Base-by-base conservation (phyloP, 2,329 filamentous ascomycete species). In the Aspergillus spinulosporus region DNA sequence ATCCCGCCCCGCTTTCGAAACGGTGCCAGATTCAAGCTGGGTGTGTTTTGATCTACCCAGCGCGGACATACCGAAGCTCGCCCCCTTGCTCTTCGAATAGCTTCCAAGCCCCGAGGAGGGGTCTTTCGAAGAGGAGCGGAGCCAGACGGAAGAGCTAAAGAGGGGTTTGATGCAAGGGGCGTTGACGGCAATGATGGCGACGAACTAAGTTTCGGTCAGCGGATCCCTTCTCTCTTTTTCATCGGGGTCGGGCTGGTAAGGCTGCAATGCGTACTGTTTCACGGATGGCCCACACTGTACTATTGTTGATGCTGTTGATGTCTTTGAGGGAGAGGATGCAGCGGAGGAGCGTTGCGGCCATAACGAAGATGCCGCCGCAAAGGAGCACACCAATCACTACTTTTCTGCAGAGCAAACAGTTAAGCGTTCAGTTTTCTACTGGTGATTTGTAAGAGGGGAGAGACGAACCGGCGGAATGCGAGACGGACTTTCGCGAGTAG, bases 301-400 rank as follows among this genome's bases (percentile, higher is more conserved):
- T 72, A 42, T 60, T 61, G 56, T 76, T 75, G 63, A 77, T 73
- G n/a, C 67, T 68, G 14, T 72, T 48, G 37, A 75, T 71, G 28
- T 71, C 64, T 28, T 66, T 58, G 0, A 79, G 64, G 11, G 72
- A 75, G 4, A 75, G 59, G 36, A 76, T 58, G 52, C 74, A 77
- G n/a, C 76, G 75, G 36, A 79, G 65, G 0, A 78, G 58, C 1
- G 76, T 72, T 21, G 75, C 75, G 5, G 73, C 60, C 57, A 78
- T 76, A 53, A 78, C 72, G 57, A 78, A 78, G n/a, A 78, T 37
- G 2, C 76, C 75, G 2, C 75, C 74, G 49, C 73, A 78, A 8
- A 79, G 73, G 0, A 77, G 65, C 3, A 75, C 31, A 1, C 70
- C 69, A 43, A 77, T 72, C 12, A 74, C 62, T 2, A 78, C 14